Evolutionary conservation across 352 stramenopile species (phyloP), one percentile per base, ranked within the genome.

Genomic region (Phytophthora pluvialis): DNA sequence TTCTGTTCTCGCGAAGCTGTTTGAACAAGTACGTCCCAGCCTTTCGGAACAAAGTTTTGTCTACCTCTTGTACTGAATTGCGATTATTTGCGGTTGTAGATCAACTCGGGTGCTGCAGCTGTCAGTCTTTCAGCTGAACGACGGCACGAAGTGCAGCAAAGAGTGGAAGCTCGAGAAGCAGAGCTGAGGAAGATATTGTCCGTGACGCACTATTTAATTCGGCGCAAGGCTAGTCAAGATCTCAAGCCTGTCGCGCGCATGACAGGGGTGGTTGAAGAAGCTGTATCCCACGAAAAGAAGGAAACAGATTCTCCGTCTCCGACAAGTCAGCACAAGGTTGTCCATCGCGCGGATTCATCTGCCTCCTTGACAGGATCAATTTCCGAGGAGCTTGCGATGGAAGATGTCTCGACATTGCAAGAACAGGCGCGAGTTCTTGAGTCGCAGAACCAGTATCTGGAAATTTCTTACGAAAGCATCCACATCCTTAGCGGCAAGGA

Each of bases 401-500:
- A 93, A 56, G 81, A 91, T 48, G 80, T 91, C 0, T 86, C 79
- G 7, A 88, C 74, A 18, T 67, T 96, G 11, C 72, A 96, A 60
- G 81, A 93, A 49, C 84, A 96, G 44, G 86, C 86, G 10, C 84
- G 86, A 9, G 82, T 93, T 31, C 69, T 96, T n/a, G 83, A 94
- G 64, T 86, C 83, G 12, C 86, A 96, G 64, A 94, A 96, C 56
- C 65, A 91, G 56, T 96, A 96, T 46, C 36, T 96, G 36, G 88
- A 96, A 45, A 95, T 96, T 55, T 82, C 86, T 5, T 93, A 92
- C 55, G 87, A 95, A 58, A 94, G 83, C 40, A 96, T 96, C 65
- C 80, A 90, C 46, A 92, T 96, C 13, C 77, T 96, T 13, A 75
- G 79, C 21, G 88, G 88, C 26, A 95, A 94, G 47, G 88, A 94